These are phyloP conservation scores for Polychaeton citri DNA, from an alignment of 2,329 filamentous ascomycete species.

Conservation along the genomic window DNA sequence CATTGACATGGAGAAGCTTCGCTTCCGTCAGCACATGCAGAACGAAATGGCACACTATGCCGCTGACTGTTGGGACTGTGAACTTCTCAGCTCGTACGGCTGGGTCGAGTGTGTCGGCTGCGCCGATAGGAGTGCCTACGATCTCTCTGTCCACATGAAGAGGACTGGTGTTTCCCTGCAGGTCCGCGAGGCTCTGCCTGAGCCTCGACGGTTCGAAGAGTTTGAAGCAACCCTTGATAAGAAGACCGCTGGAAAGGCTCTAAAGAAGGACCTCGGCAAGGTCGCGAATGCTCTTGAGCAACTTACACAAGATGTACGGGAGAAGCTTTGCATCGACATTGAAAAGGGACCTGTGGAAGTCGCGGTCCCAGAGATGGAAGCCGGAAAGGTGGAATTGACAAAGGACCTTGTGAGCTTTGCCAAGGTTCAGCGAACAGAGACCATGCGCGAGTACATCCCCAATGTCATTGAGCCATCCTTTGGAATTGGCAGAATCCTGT, in stretches of 20 bases:
- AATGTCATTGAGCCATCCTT: conserved; percentile 88
- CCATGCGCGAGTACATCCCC: conserved; percentile 80
- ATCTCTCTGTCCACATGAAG: conserved; percentile 82
- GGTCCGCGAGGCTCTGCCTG: conserved; percentile 67
- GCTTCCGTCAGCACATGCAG: conserved; percentile 94
- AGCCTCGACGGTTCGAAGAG: conserved; percentile 70
- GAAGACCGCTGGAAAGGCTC: conserved; percentile 89
- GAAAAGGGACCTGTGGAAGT: conserved; percentile 63
- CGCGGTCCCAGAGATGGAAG: conserved; percentile 52
- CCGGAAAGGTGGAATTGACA: conserved; percentile 64
- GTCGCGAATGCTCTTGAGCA: conserved; percentile 68
- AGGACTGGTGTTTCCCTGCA: conserved; percentile 78
- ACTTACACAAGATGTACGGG: conserved; percentile 67
- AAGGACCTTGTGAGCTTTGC: conserved; percentile 74
- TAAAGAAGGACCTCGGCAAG: conserved; percentile 85
- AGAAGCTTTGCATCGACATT: conserved; percentile 64
- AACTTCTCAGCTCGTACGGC: conserved; percentile 79
- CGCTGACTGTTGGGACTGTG: conserved; percentile 94
- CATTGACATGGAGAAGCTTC: conserved; percentile 73
- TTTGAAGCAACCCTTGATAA: conserved; percentile 81
- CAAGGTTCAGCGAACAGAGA: conserved; percentile 68
- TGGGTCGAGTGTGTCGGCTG: conserved; percentile 99
- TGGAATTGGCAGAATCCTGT: conserved; percentile 88
- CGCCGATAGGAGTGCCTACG: conserved; percentile 89
- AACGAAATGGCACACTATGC: conserved; percentile 91